Percentiles rank a stretch among this genome's conserved stretches.
Conservation (phyloP, 106 monocot species). For the Alisma plantagoaquatica region DNA sequence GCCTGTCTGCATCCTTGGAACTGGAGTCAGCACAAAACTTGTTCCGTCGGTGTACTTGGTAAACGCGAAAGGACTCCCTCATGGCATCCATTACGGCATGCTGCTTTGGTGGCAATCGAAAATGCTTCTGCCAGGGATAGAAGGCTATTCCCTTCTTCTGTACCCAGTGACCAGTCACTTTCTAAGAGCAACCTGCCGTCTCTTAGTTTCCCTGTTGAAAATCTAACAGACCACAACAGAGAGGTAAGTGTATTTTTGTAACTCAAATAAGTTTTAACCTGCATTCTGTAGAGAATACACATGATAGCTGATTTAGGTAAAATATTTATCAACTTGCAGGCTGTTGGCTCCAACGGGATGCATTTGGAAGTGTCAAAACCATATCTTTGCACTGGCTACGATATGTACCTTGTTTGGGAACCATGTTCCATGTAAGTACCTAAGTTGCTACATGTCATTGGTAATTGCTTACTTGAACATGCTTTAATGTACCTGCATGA, state of each 20-base stretch:
- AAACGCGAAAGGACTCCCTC: conserved; percentile 8
- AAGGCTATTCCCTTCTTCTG: conserved; percentile 34
- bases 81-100: conserved; percentile 93
- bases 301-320: too few relatives aligned
- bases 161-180: conserved; percentile 2
- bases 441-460: too few relatives aligned
- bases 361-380: conserved; percentile 41
- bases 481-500: too few relatives aligned
- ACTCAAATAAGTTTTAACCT: too few relatives aligned
- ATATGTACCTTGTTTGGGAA: conserved; percentile 82
- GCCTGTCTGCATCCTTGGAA: conserved; percentile 72
- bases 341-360: conserved; percentile 12
- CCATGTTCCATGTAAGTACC: conserved; percentile 88
- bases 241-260: too few relatives aligned
- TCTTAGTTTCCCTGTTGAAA: conserved; percentile 15
- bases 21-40: conserved; percentile 27
- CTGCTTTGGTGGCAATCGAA: conserved; percentile 72
- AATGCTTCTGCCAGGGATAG: conserved; percentile 57
- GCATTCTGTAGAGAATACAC: too few relatives aligned
- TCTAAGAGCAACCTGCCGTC: conserved; percentile 9
- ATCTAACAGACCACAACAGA: too few relatives aligned
- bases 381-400: conserved; percentile 90
- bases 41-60: conserved; percentile 3
- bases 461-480: neutral
- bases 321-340: too few relatives aligned